These are phyloP conservation scores for Tricholomella constricta DNA, from an alignment of 768 basidiomycete genomes.

Conservation along the genomic window DNA sequence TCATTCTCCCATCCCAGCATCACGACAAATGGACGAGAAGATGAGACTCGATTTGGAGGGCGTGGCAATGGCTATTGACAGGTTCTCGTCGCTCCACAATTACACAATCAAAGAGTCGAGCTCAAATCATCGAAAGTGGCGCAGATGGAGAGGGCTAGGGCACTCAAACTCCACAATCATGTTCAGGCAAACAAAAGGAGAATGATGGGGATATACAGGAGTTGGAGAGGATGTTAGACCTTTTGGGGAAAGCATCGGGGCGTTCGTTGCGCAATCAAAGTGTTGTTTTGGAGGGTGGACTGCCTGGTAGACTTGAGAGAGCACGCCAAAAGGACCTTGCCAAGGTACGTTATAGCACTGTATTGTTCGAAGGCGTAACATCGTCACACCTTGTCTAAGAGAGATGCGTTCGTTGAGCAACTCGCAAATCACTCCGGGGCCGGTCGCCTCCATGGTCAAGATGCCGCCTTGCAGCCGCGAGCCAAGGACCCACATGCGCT, in stretches of 20 bases:
- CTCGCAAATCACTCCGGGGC: constrained; percentile 70
- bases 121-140: constrained; percentile 69
- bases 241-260: constrained; percentile 71
- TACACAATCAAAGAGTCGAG: constrained; percentile 93
- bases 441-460: constrained; percentile 78
- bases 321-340: constrained; percentile 58
- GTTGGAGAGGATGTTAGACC: constrained; percentile 69
- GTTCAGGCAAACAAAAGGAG: constrained; percentile 47
- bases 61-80: constrained; percentile 86
- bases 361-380: constrained; percentile 1
- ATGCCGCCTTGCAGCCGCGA: constrained; percentile 57
- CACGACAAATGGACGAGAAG: constrained; percentile 62
- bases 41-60: constrained; percentile 84
- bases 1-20: constrained; percentile 27
- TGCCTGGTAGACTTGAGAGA: constrained; percentile 56
- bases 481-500: constrained; percentile 53
- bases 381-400: constrained; percentile 39
- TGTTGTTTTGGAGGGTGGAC: constrained; percentile 63
- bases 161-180: constrained; percentile 17
- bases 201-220: constrained; percentile 56
- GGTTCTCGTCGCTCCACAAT: constrained; percentile 79
- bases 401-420: constrained; percentile 74
- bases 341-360: constrained; percentile 48
- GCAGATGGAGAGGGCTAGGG: constrained; percentile 73
- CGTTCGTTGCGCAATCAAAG: constrained; percentile 71